A percentile compares a stretch with the other conserved stretches of the same genome.
These are phyloP conservation scores for Clavispora carvajalis DNA, from an alignment of 805 yeast species.

Conservation along the genomic window DNA sequence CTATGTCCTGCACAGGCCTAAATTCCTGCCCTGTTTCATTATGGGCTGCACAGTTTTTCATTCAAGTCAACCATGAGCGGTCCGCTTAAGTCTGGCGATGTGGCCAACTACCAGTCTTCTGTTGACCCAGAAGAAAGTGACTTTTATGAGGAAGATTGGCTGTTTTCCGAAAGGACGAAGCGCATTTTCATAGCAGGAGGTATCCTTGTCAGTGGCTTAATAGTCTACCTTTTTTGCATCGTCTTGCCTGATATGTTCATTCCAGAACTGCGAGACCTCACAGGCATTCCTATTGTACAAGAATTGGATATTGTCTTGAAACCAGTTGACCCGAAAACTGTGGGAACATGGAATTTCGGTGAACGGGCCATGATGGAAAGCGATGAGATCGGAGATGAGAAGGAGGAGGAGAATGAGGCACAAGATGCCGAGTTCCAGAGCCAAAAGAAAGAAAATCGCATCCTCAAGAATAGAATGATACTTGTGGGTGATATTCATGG, in stretches of 20 bases:
- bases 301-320: slow-evolving; percentile 20
- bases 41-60: neutral
- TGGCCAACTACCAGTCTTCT: slow-evolving; percentile 2
- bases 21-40: no score
- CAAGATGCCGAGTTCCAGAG: neutral
- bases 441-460: slow-evolving; percentile 6
- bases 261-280: slow-evolving; percentile 26
- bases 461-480: slow-evolving; percentile 44
- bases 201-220: slow-evolving; percentile 6
- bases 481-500: slow-evolving; percentile 91
- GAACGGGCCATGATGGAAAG: slow-evolving; percentile 3
- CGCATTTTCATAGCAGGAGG: slow-evolving; percentile 5
- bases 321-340: slow-evolving; percentile 19
- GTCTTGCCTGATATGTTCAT: slow-evolving; percentile 30
- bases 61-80: neutral
- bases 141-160: slow-evolving; percentile 7
- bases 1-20: neutral
- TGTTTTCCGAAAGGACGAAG: slow-evolving; percentile 4
- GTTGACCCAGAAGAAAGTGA: slow-evolving; percentile 5
- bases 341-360: neutral
- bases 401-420: no score
- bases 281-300: slow-evolving; percentile 21
- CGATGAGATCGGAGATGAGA: slow-evolving; percentile 1
- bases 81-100: neutral
- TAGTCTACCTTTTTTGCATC: slow-evolving; percentile 28